Evolutionary conservation across 1,284 basidiomycete species (phyloP).

Genomic region (Fomitopsis schrenkii): DNA sequence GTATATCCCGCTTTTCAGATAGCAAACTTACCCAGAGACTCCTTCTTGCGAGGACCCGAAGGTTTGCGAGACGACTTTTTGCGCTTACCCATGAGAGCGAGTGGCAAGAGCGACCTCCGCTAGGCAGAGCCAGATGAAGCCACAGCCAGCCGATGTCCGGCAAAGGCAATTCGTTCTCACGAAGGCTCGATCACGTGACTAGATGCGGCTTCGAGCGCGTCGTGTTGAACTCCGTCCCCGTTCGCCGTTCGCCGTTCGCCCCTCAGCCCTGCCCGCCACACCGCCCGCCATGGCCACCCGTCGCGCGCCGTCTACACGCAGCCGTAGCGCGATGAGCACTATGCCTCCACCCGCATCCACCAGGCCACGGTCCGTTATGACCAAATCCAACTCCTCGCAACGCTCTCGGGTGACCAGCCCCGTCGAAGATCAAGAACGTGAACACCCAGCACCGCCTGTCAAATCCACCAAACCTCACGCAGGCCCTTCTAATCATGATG

Average conservation of each 20-base stretch:
- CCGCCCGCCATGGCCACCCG: slow-evolving; percentile 44
- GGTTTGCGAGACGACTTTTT: slow-evolving; percentile 83
- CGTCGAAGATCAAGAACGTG: slow-evolving; percentile 16
- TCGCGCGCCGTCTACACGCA: slow-evolving; percentile 38
- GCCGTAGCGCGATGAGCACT: slow-evolving; percentile 22
- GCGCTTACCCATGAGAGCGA: slow-evolving; percentile 67
- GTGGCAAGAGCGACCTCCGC: neutral
- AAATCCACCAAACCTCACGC: slow-evolving; percentile 5
- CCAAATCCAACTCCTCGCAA: slow-evolving; percentile 28
- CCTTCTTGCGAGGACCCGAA: slow-evolving; percentile 49
- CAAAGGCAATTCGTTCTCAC: slow-evolving; percentile 11
- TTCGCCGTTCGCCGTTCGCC: neutral
- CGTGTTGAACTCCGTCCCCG: slow-evolving; percentile 4
- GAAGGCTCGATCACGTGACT: slow-evolving; percentile 20
- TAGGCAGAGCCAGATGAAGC: neutral
- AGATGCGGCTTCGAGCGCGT: slow-evolving; percentile 14
- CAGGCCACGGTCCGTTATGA: slow-evolving; percentile 25
- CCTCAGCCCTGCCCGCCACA: slow-evolving; percentile 1
- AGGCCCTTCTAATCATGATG: slow-evolving; percentile 30
- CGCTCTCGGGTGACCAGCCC: slow-evolving; percentile 26
- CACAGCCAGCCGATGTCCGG: neutral
- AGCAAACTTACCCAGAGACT: slow-evolving; percentile 56
- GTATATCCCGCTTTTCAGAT: neutral
- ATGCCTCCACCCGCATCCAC: slow-evolving; percentile 31
- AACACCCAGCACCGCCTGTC: slow-evolving; percentile 13